Evolutionary conservation across 331 rosid genomes (phyloP).

Genomic region (Acacia concinna): DNA sequence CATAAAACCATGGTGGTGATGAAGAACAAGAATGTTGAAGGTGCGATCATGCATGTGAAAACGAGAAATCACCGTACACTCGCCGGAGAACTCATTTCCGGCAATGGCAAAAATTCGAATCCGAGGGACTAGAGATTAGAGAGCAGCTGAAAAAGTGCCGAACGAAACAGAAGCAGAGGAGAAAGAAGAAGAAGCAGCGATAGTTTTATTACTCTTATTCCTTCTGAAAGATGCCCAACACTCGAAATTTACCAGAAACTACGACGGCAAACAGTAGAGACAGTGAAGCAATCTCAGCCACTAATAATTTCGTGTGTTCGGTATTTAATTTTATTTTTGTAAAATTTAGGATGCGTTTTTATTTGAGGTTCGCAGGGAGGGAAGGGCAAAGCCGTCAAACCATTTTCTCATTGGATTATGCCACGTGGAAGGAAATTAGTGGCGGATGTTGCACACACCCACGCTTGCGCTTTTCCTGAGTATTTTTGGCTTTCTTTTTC

Average conservation of each 20-base stretch:
- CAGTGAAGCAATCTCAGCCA: slow-evolving; percentile 74
- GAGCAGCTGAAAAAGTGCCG: background rate
- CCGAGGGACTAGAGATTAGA: slow-evolving; percentile 9
- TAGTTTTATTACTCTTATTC: background rate
- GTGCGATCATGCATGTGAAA: slow-evolving; percentile 43
- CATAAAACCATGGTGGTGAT: slow-evolving; percentile 41
- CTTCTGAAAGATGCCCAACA: background rate
- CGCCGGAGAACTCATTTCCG: slow-evolving; percentile 43
- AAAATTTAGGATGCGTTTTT: slow-evolving; percentile 15
- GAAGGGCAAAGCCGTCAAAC: slow-evolving; percentile 13
- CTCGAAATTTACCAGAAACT: slow-evolving; percentile 30
- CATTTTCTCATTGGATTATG: slow-evolving; percentile 15
- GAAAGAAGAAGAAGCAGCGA: background rate
- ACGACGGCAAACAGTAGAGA: slow-evolving; percentile 26
- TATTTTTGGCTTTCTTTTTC: slow-evolving; percentile 13
- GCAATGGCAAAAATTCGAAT: slow-evolving; percentile 34
- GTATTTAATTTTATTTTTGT: slow-evolving; percentile 26
- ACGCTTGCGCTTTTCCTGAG: slow-evolving; percentile 51
- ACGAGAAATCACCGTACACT: slow-evolving; percentile 25
- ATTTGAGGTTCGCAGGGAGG: slow-evolving; percentile 57
- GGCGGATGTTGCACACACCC: slow-evolving; percentile 32
- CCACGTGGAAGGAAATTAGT: slow-evolving; percentile 53
- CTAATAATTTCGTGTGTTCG: slow-evolving; percentile 50
- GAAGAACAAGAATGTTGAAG: slow-evolving; percentile 7
- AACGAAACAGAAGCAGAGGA: background rate